These are phyloP conservation scores for Fraxinus sp. DNA, from an alignment of 305 asterid genomes.

Conservation along the genomic window DNA sequence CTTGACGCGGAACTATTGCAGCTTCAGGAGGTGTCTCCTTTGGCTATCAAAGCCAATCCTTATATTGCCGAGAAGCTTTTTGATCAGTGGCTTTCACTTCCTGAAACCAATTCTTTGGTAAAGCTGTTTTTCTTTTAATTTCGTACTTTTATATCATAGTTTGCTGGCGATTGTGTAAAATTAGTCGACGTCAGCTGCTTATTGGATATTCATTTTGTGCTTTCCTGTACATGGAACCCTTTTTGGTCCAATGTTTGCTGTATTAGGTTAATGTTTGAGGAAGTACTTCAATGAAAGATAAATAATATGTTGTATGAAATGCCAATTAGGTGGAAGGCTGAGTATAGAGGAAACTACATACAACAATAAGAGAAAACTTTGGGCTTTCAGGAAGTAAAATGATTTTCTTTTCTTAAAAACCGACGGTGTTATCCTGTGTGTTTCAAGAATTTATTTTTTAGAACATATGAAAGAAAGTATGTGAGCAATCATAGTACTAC, in stretches of 20 bases:
- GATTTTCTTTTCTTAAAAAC: background rate
- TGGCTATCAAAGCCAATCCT: slow-evolving; percentile 79
- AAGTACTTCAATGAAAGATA: slow-evolving; percentile 1
- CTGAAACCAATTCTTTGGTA: slow-evolving; percentile 77
- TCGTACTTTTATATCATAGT: background rate
- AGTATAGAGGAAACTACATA: background rate
- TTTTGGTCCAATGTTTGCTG: background rate
- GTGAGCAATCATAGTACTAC: background rate
- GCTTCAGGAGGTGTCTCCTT: slow-evolving; percentile 78
- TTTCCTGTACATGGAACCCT: background rate
- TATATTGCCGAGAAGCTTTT: slow-evolving; percentile 75
- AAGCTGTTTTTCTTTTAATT: slow-evolving; percentile 10
- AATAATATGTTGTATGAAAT: slow-evolving; percentile 12
- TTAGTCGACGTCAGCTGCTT: background rate
- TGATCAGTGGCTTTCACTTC: slow-evolving; percentile 89
- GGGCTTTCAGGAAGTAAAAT: background rate
- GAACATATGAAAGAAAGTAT: background rate
- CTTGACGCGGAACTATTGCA: slow-evolving; percentile 82
- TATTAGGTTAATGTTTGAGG: slow-evolving; percentile 14
- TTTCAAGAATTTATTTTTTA: background rate
- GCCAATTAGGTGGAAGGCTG: background rate
- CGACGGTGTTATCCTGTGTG: background rate
- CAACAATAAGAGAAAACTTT: background rate
- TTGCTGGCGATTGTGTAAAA: background rate
- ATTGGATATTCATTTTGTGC: background rate